Evolutionary conservation across 1,139 yeast genomes (phyloP).

Genomic region (Geotrichum australiense): DNA sequence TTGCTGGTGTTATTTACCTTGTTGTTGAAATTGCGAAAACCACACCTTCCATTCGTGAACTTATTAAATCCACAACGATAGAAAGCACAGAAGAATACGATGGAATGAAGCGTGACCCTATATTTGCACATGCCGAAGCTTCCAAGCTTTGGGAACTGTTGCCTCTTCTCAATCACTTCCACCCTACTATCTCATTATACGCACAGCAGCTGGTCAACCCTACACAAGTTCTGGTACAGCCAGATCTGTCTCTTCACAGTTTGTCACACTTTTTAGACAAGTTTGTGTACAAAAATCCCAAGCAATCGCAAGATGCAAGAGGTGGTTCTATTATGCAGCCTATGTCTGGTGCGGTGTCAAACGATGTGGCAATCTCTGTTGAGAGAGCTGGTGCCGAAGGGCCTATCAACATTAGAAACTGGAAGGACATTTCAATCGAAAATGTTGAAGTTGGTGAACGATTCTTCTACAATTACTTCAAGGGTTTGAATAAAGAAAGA

Average conservation of each 20-base stretch:
- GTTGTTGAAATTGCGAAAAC: constrained; percentile 57
- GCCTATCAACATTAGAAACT: constrained; percentile 78
- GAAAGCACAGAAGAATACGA: constrained; percentile 51
- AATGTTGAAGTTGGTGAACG: constrained; percentile 81
- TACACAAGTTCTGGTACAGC: constrained; percentile 41
- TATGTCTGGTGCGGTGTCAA: constrained; percentile 73
- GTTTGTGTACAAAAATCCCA: constrained; percentile 90
- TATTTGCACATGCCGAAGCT: constrained; percentile 70
- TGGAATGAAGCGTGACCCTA: constrained; percentile 85
- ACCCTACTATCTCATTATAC: constrained; percentile 83
- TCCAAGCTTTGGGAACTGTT: constrained; percentile 83
- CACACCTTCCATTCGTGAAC: constrained; percentile 46
- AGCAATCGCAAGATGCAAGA: constrained; percentile 55
- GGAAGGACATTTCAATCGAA: constrained; percentile 60
- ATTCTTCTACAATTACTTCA: constrained; percentile 85
- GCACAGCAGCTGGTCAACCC: constrained; percentile 40
- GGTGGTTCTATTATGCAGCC: constrained; percentile 98
- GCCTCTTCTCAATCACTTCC: constrained; percentile 73
- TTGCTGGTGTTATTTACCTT: constrained; percentile 81
- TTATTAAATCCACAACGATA: constrained; percentile 30
- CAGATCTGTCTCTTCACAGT: constrained; percentile 85
- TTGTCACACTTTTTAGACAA: constrained; percentile 88
- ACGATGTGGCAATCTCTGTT: constrained; percentile 63
- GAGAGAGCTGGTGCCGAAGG: constrained; percentile 19
- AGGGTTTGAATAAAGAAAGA: too few species aligned